These are phyloP conservation scores for Fusarium annulatum DNA, from an alignment of 2,329 filamentous ascomycete genomes.

Conservation along the genomic window DNA sequence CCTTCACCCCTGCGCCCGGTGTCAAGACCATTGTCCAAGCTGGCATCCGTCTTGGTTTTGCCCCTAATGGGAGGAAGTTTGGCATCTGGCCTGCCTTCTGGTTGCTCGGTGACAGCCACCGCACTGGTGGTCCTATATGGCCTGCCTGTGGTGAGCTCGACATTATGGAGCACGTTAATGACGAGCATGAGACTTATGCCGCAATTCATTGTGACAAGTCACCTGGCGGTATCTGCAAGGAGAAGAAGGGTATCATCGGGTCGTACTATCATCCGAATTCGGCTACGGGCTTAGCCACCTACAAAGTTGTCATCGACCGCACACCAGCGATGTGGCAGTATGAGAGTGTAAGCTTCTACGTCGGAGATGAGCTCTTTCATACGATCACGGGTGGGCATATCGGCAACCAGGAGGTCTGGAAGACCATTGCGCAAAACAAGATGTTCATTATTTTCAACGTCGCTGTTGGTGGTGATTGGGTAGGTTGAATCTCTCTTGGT, in stretches of 20 bases:
- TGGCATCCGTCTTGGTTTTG: conserved; percentile 50
- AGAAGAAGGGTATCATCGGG: conserved; percentile 52
- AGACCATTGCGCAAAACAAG: conserved; percentile 58
- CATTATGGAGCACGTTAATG: conserved; percentile 37
- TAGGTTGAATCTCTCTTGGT: conserved; percentile 44
- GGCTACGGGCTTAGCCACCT: conserved; percentile 56
- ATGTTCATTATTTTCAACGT: conserved; percentile 64
- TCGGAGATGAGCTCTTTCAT: conserved; percentile 56
- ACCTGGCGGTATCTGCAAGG: conserved; percentile 58
- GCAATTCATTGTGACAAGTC: conserved; percentile 38
- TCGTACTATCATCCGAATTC: background rate
- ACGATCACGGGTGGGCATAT: conserved; percentile 56
- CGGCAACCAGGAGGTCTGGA: conserved; percentile 58
- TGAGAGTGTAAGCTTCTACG: conserved; percentile 61
- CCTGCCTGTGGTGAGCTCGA: conserved; percentile 39
- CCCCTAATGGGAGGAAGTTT: conserved; percentile 49
- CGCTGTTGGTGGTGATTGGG: conserved; percentile 62
- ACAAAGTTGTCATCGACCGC: conserved; percentile 60
- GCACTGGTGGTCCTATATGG: conserved; percentile 35
- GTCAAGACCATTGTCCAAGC: conserved; percentile 56
- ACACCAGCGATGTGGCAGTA: conserved; percentile 55
- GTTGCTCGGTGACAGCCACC: conserved; percentile 40
- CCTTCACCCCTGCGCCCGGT: conserved; percentile 56
- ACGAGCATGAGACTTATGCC: conserved; percentile 1
- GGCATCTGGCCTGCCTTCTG: conserved; percentile 53